These are phyloP conservation scores for Talaromyces borbonicus DNA, from an alignment of 495 filamentous ascomycete species.

Conservation along the genomic window DNA sequence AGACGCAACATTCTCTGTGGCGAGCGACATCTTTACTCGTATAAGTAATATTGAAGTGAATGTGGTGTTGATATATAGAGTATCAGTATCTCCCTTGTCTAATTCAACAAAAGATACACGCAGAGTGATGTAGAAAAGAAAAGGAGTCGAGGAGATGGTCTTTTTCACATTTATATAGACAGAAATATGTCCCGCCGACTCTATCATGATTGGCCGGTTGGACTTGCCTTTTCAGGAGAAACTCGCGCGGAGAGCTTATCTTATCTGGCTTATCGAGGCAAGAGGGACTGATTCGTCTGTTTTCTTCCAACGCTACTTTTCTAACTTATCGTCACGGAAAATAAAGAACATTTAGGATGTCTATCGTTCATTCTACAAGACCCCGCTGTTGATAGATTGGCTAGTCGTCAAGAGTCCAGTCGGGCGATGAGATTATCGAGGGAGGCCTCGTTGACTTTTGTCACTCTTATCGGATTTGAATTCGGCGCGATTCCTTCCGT, in stretches of 20 bases:
- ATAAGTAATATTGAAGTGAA: not conserved
- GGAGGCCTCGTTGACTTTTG: not conserved
- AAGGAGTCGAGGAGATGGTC: no score
- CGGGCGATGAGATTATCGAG: no score
- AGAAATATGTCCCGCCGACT: not conserved
- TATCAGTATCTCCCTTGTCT: no score
- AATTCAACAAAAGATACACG: not conserved
- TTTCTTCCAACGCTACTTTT: no score
- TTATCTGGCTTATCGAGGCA: not conserved
- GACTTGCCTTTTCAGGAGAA: constrained; percentile 19
- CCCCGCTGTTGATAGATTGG: no score
- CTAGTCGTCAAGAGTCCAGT: no score
- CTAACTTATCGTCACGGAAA: no score
- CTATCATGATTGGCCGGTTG: constrained; percentile 9
- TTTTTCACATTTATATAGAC: no score
- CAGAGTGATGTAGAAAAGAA: not conserved
- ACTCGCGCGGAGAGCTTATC: not conserved
- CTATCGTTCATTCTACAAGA: no score
- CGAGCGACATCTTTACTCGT: constrained; percentile 10
- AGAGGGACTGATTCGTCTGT: no score
- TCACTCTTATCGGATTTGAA: not conserved
- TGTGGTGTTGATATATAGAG: no score
- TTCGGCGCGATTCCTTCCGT: constrained; percentile 6
- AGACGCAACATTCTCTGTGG: constrained; percentile 9
- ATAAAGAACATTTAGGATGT: no score